Evolutionary conservation across 805 yeast species (phyloP).

Genomic region (Wickerhamomyces kurtzmanii): DNA sequence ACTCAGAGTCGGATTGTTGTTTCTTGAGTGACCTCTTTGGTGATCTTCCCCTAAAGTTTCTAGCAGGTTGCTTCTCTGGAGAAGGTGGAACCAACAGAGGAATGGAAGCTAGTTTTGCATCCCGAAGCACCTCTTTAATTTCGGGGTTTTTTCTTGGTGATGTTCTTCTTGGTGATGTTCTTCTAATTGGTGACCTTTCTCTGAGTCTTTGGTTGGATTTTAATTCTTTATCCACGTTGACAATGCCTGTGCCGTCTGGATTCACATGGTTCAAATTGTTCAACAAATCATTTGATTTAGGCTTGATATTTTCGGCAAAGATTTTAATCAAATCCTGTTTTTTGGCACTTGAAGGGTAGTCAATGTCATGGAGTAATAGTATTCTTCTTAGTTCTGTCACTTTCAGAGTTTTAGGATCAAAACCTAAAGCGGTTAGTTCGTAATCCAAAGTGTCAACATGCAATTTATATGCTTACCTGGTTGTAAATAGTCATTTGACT

Average conservation of each 20-base stretch:
- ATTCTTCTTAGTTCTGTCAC: slow-evolving; percentile 65
- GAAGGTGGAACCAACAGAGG: too few species aligned
- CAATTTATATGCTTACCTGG: slow-evolving; percentile 17
- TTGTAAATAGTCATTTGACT: slow-evolving; percentile 23
- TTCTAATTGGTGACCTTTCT: slow-evolving; percentile 10
- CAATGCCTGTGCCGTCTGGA: slow-evolving; percentile 27
- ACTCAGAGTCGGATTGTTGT: slow-evolving; percentile 1
- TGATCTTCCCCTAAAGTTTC: slow-evolving; percentile 4
- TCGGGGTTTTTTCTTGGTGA: slow-evolving; percentile 1
- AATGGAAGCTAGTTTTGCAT: too few species aligned
- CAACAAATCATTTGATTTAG: slow-evolving; percentile 33
- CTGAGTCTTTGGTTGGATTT: slow-evolving; percentile 5
- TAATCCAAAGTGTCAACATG: not conserved
- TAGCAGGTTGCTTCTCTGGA: too few species aligned
- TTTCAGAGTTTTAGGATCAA: slow-evolving; percentile 56
- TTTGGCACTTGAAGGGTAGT: slow-evolving; percentile 51
- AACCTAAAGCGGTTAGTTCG: slow-evolving; percentile 31
- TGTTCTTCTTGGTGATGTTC: slow-evolving; percentile 2
- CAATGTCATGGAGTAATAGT: slow-evolving; percentile 52
- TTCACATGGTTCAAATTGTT: slow-evolving; percentile 17
- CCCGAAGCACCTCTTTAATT: slow-evolving; percentile 4
- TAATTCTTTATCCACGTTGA: slow-evolving; percentile 21
- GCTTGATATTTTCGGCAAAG: slow-evolving; percentile 45
- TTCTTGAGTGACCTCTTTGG: too few species aligned
- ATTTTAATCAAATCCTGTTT: slow-evolving; percentile 55